A percentile compares a stretch with the other conserved stretches of the same genome.
phyloP scores from a whole-genome alignment of 1,139 yeast species.

The Sugiyamaella xylanicola region DNA sequence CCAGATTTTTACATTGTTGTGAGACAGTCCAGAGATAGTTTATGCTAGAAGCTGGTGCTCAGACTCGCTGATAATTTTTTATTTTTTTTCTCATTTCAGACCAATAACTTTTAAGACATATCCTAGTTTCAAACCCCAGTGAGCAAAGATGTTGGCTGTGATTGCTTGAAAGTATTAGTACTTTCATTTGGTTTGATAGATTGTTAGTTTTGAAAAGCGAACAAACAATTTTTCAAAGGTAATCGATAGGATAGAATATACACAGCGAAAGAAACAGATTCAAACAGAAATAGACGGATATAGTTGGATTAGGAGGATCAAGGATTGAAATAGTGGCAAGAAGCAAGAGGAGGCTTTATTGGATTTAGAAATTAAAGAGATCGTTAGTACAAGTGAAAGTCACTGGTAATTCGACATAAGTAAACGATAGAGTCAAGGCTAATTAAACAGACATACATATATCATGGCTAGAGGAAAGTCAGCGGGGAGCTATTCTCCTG shows the following conservation, averaged over 20 bases:
- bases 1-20: neutral
- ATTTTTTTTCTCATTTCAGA: constrained; percentile 4
- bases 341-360: neutral
- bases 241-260: neutral
- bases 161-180: constrained; percentile 18
- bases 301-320: neutral
- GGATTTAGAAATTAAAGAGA: no score
- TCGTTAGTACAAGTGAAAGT: no score
- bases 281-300: neutral
- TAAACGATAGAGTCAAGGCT: neutral
- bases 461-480: constrained; percentile 23
- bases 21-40: neutral
- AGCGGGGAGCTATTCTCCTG: constrained; percentile 16
- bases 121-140: neutral
- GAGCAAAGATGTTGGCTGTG: constrained; percentile 17
- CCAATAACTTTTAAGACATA: neutral
- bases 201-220: constrained; percentile 11
- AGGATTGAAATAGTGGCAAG: neutral
- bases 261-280: constrained; percentile 1
- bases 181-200: constrained; percentile 16
- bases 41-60: neutral
- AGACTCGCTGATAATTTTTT: neutral
- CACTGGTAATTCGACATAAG: neutral
- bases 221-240: neutral
- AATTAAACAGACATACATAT: neutral